phyloP scores from a whole-genome alignment of 2,329 filamentous ascomycete species.

The Microascus cirrosus region DNA sequence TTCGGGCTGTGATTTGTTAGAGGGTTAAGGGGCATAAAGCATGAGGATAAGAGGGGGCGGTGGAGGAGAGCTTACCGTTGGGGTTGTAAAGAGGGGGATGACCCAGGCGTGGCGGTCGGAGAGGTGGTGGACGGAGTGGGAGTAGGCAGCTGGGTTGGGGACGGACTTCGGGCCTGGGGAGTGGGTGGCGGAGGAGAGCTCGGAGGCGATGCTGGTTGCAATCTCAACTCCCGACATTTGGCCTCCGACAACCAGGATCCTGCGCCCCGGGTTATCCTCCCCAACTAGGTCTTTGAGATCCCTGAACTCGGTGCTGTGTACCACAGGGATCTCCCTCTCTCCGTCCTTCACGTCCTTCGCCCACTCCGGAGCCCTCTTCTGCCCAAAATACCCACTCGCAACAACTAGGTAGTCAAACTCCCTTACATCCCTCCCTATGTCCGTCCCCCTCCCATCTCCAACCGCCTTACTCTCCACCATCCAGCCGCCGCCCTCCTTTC shows the following conservation, averaged over 20 bases:
- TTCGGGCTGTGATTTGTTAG: conserved; percentile 21
- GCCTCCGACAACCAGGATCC: conserved; percentile 65
- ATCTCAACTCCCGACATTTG: conserved; percentile 78
- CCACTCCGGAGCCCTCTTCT: conserved; percentile 15
- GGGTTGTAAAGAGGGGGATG: conserved; percentile 47
- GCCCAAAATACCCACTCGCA: conserved; percentile 67
- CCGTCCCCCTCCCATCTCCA: conserved; percentile 23
- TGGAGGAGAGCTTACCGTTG: conserved; percentile 26
- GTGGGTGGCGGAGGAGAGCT: conserved; percentile 54
- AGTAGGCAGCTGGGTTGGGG: conserved; percentile 34
- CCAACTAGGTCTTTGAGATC: conserved; percentile 37
- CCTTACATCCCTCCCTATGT: conserved; percentile 17
- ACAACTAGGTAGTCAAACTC: conserved; percentile 63
- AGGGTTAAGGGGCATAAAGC: neutral
- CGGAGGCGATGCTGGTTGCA: conserved; percentile 58
- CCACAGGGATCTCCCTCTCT: conserved; percentile 30
- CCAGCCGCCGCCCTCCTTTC: conserved; percentile 23
- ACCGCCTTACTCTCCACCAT: conserved; percentile 20
- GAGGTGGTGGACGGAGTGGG: conserved; percentile 56
- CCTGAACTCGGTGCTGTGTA: conserved; percentile 61
- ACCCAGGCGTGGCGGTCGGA: conserved; percentile 62
- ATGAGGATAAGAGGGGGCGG: neutral
- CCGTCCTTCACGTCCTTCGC: conserved; percentile 13
- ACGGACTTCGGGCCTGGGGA: conserved; percentile 32
- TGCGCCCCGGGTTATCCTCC: conserved; percentile 30